These are phyloP conservation scores for Exophiala viscosa DNA, from an alignment of 2,329 filamentous ascomycete genomes.

Conservation along the genomic window DNA sequence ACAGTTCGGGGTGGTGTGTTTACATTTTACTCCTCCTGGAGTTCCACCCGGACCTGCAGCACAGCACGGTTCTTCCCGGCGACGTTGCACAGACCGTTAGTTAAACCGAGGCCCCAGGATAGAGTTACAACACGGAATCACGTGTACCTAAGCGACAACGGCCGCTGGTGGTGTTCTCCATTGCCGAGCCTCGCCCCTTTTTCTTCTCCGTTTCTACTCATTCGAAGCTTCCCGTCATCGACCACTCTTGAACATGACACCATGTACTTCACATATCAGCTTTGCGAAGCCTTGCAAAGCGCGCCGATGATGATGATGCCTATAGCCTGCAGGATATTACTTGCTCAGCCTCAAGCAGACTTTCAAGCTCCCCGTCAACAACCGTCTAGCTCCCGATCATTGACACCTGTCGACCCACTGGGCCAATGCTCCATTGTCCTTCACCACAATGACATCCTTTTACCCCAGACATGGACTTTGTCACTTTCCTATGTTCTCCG, in stretches of 20 bases:
- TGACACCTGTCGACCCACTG: background rate
- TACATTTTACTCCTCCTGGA: slow-evolving; percentile 8
- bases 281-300: too few species aligned
- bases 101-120: background rate
- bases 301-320: background rate
- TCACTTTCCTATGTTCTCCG: background rate
- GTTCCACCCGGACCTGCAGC: background rate
- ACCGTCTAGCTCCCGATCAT: background rate
- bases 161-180: background rate
- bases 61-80: background rate
- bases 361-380: background rate
- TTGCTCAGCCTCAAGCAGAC: background rate
- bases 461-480: background rate
- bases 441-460: background rate
- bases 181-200: background rate
- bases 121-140: background rate
- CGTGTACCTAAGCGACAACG: background rate
- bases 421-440: background rate
- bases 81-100: background rate
- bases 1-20: background rate
- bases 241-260: too few species aligned
- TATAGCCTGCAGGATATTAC: background rate
- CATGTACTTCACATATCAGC: too few species aligned
- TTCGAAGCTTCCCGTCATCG: too few species aligned
- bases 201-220: background rate